Base-by-base conservation (phyloP, 2,329 filamentous ascomycete genomes). In the Erysiphe neolycopersici region DNA sequence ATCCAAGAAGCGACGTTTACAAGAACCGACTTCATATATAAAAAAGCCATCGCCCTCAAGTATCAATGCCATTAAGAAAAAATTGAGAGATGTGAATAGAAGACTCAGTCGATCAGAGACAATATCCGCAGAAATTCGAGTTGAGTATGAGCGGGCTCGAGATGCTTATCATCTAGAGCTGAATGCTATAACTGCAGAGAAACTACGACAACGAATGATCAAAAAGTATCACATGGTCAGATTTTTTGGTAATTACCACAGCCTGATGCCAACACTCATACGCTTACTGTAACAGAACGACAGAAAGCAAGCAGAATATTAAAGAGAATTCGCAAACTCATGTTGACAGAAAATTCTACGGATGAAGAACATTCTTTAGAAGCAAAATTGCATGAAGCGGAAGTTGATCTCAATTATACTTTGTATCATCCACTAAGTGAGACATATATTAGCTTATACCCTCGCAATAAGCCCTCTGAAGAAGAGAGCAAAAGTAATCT, bases 171-270 rank as follows among this genome's bases (percentile, higher is more conserved):
- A 72, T 58, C 64, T 70, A 49, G 76, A 79, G 53, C 63, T 85
- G 46, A 64, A 60, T 4, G 65, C 69, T 48, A 65, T 68, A 41
- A 62, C 69, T 46, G 65, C 67, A 46, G 71, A 73, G 52, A 75
- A 73, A 60, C 67, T 66, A 54, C 67, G 72, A 50, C 67, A 67
- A 51, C 66, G 72, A 46, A 81, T 85, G 70, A 83, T 85, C 48
- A 65, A 65, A 42, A 79, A 76, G 58, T 89, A 84, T 53, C 80
- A 87, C 57, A 85, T 82, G 70, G 72, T 87, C 42, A 66, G 81
- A 26, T 89, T 89, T 57, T 87, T 87, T 59, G 81, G 80, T 79
- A 64, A 43, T 42, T 19, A 38, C 1, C 37, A 26, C 8, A 26
- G 22, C 8, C 22, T 26, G 22, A 26, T 5, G 6, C 22, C 3